Evolutionary conservation across 495 filamentous ascomycete genomes (phyloP).

Genomic region (Penicillium bovifimosum): DNA sequence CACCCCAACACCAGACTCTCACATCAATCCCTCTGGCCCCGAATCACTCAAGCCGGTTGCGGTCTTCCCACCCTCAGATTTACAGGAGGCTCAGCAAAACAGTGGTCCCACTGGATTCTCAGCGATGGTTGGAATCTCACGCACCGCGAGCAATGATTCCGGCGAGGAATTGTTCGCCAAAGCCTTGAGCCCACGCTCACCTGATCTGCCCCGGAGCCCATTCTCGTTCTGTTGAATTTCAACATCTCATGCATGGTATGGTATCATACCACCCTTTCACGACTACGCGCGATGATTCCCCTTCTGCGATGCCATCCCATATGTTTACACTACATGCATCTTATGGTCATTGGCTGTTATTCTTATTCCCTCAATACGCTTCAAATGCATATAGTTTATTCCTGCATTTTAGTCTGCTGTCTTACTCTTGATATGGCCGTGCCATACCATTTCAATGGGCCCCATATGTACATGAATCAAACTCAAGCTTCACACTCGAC

Average conservation of each 20-base stretch:
- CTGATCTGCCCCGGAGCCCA: conserved; percentile 70
- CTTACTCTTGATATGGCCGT: conserved; percentile 1
- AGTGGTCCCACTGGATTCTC: conserved; percentile 31
- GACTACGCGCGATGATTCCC: conserved; percentile 28
- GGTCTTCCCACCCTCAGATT: conserved; percentile 36
- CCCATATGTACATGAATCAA: conserved; percentile 21
- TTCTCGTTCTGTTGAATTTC: conserved; percentile 48
- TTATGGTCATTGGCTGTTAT: conserved; percentile 2
- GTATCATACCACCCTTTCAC: conserved; percentile 6
- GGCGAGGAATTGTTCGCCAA: conserved; percentile 77
- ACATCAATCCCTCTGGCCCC: conserved; percentile 1
- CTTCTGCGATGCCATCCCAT: conserved; percentile 24
- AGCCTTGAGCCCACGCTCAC: conserved; percentile 71
- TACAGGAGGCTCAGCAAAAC: conserved; percentile 39
- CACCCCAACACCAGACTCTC: conserved; percentile 16
- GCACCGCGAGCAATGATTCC: conserved; percentile 37
- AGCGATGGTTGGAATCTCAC: conserved; percentile 25
- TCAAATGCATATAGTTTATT: conserved; percentile 15
- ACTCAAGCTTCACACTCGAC: neutral
- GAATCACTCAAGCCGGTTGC: conserved; percentile 28
- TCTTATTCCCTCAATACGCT: neutral
- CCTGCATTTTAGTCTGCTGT: conserved; percentile 8
- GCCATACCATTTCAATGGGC: conserved; percentile 9
- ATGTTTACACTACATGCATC: conserved; percentile 7
- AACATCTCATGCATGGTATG: conserved; percentile 2